Evolutionary conservation across 495 filamentous ascomycete species (phyloP).

Genomic region (Neohortaea acidophila): DNA sequence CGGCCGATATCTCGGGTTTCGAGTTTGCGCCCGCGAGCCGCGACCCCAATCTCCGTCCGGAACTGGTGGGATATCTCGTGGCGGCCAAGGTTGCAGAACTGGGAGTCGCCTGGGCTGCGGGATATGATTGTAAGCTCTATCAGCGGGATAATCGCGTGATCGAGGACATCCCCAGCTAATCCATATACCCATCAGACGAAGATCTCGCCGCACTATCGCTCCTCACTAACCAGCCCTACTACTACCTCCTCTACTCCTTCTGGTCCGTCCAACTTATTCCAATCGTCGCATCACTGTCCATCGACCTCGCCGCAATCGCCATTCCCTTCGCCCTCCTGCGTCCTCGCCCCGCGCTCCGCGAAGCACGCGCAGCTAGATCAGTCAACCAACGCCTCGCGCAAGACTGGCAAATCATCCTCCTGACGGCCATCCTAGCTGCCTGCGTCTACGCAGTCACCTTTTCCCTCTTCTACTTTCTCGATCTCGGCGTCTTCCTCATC

Average conservation of each 20-base stretch:
- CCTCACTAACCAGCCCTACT: constrained; percentile 54
- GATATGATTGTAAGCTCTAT: constrained; percentile 46
- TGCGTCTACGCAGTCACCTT: constrained; percentile 41
- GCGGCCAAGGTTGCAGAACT: constrained; percentile 57
- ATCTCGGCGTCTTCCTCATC: constrained; percentile 50
- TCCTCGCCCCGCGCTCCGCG: constrained; percentile 44
- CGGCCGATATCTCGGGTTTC: constrained; percentile 33
- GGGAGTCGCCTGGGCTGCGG: constrained; percentile 50
- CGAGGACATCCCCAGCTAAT: neutral
- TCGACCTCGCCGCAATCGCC: constrained; percentile 50
- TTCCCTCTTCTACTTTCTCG: constrained; percentile 44
- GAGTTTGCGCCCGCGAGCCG: constrained; percentile 50
- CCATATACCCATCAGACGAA: constrained; percentile 32
- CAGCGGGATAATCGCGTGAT: neutral
- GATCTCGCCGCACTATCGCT: constrained; percentile 54
- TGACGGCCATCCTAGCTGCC: constrained; percentile 49
- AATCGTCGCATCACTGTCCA: constrained; percentile 38
- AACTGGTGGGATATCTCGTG: constrained; percentile 44
- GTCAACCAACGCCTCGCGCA: constrained; percentile 56
- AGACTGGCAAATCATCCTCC: constrained; percentile 44
- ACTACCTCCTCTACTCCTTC: constrained; percentile 56
- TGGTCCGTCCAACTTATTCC: constrained; percentile 49
- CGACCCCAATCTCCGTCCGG: constrained; percentile 41
- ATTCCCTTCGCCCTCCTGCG: constrained; percentile 60
- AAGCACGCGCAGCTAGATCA: constrained; percentile 32